Conservation (phyloP, 768 basidiomycete genomes). For the Dacryopinax primogenitus region DNA sequence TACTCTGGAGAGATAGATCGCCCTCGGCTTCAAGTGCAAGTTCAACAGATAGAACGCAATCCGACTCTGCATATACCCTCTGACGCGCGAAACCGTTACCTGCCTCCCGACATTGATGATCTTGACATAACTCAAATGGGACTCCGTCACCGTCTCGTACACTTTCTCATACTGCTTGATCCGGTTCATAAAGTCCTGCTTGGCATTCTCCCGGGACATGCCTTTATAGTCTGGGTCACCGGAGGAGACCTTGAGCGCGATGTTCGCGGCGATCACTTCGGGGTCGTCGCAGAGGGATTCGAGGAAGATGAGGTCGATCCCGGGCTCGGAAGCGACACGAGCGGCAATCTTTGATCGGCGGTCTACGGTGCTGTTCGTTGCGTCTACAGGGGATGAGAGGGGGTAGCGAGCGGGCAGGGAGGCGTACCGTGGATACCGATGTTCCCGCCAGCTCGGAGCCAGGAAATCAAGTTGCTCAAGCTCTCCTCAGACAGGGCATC, state of each 20-base stretch:
- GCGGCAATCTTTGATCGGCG: constrained; percentile 73
- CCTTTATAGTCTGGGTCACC: constrained; percentile 98
- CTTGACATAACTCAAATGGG: constrained; percentile 75
- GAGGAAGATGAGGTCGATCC: constrained; percentile 79
- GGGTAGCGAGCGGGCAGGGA: neutral
- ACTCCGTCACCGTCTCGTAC: constrained; percentile 90
- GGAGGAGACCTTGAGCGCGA: constrained; percentile 87
- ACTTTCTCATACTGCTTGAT: constrained; percentile 90
- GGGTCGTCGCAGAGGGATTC: constrained; percentile 94
- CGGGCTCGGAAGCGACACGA: constrained; percentile 75
- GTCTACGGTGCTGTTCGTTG: constrained; percentile 77
- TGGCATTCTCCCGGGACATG: constrained; percentile 69
- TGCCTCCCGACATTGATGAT: constrained; percentile 89
- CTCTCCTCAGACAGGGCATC: constrained; percentile 83
- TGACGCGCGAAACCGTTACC: constrained; percentile 73
- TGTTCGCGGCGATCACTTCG: constrained; percentile 84
- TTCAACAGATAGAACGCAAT: constrained; percentile 99
- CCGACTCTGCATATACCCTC: constrained; percentile 91
- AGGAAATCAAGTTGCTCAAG: constrained; percentile 84
- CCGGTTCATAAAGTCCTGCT: constrained; percentile 77
- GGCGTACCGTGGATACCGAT: constrained; percentile 87
- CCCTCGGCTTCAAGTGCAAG: constrained; percentile 87
- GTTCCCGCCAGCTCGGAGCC: constrained; percentile 91
- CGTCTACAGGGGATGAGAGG: constrained; percentile 43
- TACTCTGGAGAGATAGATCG: constrained; percentile 91